Evolutionary conservation across 2,329 filamentous ascomycete genomes (phyloP).

Genomic region (Xylariaceae sp.): DNA sequence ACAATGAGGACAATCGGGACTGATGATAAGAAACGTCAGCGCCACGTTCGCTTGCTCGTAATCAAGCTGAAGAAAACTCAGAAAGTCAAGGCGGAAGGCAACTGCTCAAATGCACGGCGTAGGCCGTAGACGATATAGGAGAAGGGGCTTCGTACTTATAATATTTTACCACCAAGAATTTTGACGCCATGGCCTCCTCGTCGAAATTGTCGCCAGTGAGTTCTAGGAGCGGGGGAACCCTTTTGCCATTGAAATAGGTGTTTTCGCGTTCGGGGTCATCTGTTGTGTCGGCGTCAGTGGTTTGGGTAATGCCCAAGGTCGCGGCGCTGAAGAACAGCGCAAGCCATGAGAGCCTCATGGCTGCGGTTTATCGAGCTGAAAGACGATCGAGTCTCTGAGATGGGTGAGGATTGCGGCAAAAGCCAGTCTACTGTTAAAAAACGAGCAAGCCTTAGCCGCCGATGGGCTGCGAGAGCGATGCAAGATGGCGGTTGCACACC

Average conservation of each 20-base stretch:
- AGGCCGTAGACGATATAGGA: neutral
- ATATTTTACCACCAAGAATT: constrained; percentile 66
- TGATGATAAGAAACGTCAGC: constrained; percentile 42
- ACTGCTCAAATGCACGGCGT: neutral
- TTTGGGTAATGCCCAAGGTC: constrained; percentile 48
- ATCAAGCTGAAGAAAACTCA: neutral
- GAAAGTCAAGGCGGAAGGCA: too few species aligned
- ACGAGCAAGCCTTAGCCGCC: constrained; percentile 6
- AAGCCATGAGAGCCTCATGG: constrained; percentile 54
- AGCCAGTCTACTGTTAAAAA: constrained; percentile 10
- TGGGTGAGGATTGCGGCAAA: constrained; percentile 1
- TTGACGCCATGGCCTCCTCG: constrained; percentile 59
- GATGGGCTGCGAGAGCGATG: constrained; percentile 8
- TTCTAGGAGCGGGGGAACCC: constrained; percentile 69
- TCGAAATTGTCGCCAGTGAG: constrained; percentile 65
- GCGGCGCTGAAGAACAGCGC: constrained; percentile 56
- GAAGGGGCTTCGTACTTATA: constrained; percentile 62
- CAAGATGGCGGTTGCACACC: neutral
- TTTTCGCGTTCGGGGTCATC: constrained; percentile 48
- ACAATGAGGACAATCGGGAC: constrained; percentile 75
- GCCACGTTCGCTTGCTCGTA: neutral
- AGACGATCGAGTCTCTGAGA: constrained; percentile 5
- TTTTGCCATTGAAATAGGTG: constrained; percentile 71
- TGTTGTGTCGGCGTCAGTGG: constrained; percentile 46
- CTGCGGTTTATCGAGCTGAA: constrained; percentile 24